A percentile compares a stretch with the other conserved stretches of the same genome.
Evolutionary conservation across 2,329 filamentous ascomycete species (phyloP).

Genomic region (Aspergillus costaricaensis): DNA sequence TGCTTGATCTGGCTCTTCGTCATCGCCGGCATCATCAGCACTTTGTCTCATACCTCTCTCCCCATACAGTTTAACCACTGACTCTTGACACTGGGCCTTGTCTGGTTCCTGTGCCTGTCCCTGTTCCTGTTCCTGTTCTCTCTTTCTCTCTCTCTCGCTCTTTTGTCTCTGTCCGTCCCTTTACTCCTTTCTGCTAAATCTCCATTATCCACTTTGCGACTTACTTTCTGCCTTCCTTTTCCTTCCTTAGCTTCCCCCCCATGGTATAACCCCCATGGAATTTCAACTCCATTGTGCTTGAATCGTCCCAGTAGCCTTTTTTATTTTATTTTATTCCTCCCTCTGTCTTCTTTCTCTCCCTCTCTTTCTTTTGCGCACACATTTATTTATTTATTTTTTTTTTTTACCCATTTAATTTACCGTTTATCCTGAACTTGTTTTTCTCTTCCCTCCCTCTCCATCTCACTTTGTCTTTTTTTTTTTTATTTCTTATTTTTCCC

Average conservation of each 20-base stretch:
- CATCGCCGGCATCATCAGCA: constrained; percentile 5
- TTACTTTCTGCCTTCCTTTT: constrained; percentile 1
- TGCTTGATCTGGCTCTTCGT: constrained; percentile 7
- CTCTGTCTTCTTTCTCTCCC: neutral
- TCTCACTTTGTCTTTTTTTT: neutral
- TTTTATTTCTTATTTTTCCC: constrained; percentile 3
- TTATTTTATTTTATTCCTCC: neutral
- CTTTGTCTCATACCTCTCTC: neutral
- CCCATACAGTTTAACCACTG: neutral
- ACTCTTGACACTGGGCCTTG: neutral
- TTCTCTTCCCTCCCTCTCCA: constrained; percentile 9
- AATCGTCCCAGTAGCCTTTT: neutral
- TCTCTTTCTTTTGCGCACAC: neutral
- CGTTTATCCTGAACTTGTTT: constrained; percentile 6
- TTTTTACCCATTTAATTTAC: constrained; percentile 7
- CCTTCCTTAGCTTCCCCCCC: neutral
- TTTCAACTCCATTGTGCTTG: neutral
- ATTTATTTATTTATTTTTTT: neutral
- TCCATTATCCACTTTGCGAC: constrained; percentile 9
- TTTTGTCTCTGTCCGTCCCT: neutral
- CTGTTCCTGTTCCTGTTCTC: neutral
- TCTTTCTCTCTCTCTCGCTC: no score
- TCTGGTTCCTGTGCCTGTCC: neutral
- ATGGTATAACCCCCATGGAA: neutral
- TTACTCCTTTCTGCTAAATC: constrained; percentile 1